Evolutionary conservation across 2,329 filamentous ascomycete genomes (phyloP).

Genomic region (Elsinoe ampelina): DNA sequence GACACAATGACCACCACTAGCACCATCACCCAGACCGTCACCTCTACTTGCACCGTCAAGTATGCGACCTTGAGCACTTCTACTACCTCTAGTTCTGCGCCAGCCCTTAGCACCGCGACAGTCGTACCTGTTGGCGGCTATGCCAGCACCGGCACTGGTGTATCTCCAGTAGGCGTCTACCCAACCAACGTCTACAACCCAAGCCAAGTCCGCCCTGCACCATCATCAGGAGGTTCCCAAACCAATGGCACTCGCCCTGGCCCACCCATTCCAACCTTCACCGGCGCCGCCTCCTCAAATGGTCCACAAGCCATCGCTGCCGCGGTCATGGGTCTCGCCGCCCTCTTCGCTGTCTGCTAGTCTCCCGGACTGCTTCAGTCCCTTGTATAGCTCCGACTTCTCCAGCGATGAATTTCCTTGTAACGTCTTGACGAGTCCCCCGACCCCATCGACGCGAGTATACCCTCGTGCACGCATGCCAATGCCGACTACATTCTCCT

Average conservation of each 20-base stretch:
- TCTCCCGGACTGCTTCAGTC: neutral
- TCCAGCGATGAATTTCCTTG: slow-evolving; percentile 12
- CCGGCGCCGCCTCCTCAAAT: slow-evolving; percentile 10
- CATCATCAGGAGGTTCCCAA: neutral
- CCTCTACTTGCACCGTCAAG: slow-evolving; percentile 16
- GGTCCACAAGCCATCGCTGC: slow-evolving; percentile 11
- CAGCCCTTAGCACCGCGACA: neutral
- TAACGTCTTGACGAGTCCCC: slow-evolving; percentile 10
- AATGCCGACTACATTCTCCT: neutral
- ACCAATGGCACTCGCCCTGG: slow-evolving; percentile 4
- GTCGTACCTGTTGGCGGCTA: neutral
- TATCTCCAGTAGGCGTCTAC: slow-evolving; percentile 1
- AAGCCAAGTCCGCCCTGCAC: neutral
- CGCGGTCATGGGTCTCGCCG: slow-evolving; percentile 2
- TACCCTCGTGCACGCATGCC: neutral
- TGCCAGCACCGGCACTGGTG: slow-evolving; percentile 4
- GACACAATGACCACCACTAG: neutral
- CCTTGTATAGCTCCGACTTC: slow-evolving; percentile 10
- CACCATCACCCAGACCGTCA: slow-evolving; percentile 15
- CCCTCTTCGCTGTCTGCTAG: slow-evolving; percentile 13
- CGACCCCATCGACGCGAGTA: slow-evolving; percentile 4
- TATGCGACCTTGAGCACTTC: neutral
- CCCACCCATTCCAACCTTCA: slow-evolving; percentile 6
- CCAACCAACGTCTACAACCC: slow-evolving; percentile 7
- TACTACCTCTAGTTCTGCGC: neutral